Evolutionary conservation across 2,329 filamentous ascomycete species (phyloP), one percentile per base, ranked within the genome.

Genomic region (Colletotrichum melonis): DNA sequence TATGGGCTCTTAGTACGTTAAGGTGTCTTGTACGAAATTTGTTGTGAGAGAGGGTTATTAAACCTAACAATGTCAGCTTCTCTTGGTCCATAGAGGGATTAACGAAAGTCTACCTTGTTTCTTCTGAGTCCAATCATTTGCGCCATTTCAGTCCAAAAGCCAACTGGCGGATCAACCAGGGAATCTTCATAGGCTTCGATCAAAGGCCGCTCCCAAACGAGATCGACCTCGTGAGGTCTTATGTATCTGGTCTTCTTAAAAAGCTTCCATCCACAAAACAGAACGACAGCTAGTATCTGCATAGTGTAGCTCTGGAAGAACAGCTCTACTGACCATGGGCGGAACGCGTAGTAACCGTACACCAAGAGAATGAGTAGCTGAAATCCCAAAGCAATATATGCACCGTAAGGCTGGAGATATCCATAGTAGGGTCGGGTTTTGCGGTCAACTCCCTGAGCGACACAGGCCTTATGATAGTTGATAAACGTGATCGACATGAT

Each of bases 241-340:
- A 91, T 83, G 64, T 88, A 83, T 72, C 85, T 86, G 1, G 91
- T 93, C 69, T 84, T 84, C 83, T 91, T 90, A 79, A 90, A 24
- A 1, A 93, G 8, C 82, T 94, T 94, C 90, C 91, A 94, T 76
- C 85, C 84, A 24, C 87, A 65, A 78, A 88, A 92, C 32, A 90
- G 81, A 46, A 89, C 78, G 8, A 87, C 85, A 0, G 87, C 86
- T 28, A 91, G 79, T 16, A 90, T 80, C 73, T 88, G 82, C 87
- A 91, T 90, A 32, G 87, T 87, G 80, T 91, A 91, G 82, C 88
- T 88, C 22, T 84, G 81, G 79, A 88, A 84, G 78, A 89, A 87
- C 46, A 78, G 28, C 81, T 79, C 86, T 90, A 92, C 16, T 28
- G 57, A 19, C 59, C 72, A 49, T 2, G 68, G 69, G 5, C 72